These are phyloP conservation scores for Medicago ruthenica DNA, from an alignment of 306 rosid genomes.

Conservation along the genomic window DNA sequence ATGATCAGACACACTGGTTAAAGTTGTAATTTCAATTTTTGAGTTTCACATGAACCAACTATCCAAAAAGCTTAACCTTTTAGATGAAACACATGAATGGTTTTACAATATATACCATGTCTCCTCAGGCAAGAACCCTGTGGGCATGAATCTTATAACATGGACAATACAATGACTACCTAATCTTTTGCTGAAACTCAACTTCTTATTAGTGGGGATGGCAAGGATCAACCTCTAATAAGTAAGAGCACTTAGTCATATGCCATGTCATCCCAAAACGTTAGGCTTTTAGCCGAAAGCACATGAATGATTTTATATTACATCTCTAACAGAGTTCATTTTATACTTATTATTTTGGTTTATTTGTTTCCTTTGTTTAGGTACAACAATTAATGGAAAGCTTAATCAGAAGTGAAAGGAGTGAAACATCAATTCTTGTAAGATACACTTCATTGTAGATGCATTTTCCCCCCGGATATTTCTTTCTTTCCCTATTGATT, in stretches of 20 bases:
- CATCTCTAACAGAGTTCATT: conserved; percentile 8
- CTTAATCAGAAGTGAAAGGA: conserved; percentile 65
- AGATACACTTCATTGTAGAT: conserved; percentile 46
- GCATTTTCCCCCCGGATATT: conserved; percentile 22
- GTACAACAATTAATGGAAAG: conserved; percentile 75
- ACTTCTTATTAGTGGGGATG: background rate
- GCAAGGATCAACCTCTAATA: background rate
- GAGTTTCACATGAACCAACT: background rate
- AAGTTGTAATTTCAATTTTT: conserved; percentile 31
- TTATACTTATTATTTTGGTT: conserved; percentile 19
- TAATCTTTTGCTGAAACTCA: background rate
- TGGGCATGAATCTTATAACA: background rate
- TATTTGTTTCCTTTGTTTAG: conserved; percentile 57
- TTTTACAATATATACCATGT: background rate
- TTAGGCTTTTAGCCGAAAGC: background rate
- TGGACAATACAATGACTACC: background rate
- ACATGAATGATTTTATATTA: background rate
- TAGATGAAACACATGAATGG: background rate
- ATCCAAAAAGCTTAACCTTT: background rate
- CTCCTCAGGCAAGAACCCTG: background rate
- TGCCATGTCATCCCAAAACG: background rate
- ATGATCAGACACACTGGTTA: conserved; percentile 20
- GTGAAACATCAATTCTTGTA: conserved; percentile 70
- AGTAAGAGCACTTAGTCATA: background rate
- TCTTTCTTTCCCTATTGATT: conserved; percentile 43